phyloP scores from a whole-genome alignment of 2,329 filamentous ascomycete genomes.

The Colletotrichum coccodes region DNA sequence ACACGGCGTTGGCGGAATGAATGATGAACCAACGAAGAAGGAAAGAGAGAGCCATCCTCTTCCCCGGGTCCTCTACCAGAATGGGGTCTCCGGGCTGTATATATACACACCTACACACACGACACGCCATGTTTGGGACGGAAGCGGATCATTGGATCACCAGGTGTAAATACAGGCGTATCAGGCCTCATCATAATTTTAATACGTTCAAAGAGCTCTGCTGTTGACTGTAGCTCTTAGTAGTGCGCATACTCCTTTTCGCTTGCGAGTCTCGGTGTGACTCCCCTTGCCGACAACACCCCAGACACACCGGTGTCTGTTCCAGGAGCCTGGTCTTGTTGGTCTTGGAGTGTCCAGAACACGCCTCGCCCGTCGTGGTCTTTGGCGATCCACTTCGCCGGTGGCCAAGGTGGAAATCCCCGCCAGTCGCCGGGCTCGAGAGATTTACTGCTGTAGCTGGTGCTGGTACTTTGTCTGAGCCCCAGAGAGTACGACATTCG shows the following conservation, averaged over 20 bases:
- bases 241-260: too few species aligned
- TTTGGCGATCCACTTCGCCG: too few species aligned
- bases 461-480: too few species aligned
- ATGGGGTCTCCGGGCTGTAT: constrained; percentile 13
- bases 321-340: neutral
- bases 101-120: constrained; percentile 9
- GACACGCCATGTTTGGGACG: constrained; percentile 10
- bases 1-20: constrained; percentile 19
- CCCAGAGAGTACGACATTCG: too few species aligned
- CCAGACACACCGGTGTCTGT: neutral
- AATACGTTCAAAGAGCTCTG: neutral
- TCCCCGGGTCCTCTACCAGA: constrained; percentile 6
- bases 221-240: neutral
- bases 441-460: too few species aligned
- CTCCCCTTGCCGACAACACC: neutral
- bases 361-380: too few species aligned
- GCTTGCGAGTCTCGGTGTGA: neutral
- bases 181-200: constrained; percentile 17
- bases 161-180: constrained; percentile 9
- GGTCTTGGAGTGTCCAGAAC: neutral
- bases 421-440: too few species aligned
- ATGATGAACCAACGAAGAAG: constrained; percentile 10
- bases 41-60: neutral
- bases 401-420: too few species aligned
- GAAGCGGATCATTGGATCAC: constrained; percentile 29